phyloP scores from a whole-genome alignment of 164 flowering plant species.

The Santalum album region DNA sequence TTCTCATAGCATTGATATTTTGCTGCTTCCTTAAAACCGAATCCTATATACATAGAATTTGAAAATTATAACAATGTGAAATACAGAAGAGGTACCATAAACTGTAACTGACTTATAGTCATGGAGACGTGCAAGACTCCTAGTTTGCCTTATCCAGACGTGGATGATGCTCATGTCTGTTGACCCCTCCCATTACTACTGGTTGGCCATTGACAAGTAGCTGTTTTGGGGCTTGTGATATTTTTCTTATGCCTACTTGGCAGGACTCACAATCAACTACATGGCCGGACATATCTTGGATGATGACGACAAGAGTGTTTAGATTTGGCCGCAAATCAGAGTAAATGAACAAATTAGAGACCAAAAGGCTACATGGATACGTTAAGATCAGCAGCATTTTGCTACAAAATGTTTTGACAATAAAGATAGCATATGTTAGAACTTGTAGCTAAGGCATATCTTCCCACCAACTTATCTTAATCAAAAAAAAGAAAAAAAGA shows the following conservation, averaged over 20 bases:
- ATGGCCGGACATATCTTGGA: slow-evolving; percentile 71
- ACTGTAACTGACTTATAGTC: slow-evolving; percentile 14
- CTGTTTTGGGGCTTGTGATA: slow-evolving; percentile 79
- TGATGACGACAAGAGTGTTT: slow-evolving; percentile 68
- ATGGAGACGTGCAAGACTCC: slow-evolving; percentile 94
- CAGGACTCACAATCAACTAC: slow-evolving; percentile 90
- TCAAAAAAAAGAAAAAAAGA: too few relatives aligned
- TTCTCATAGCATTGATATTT: slow-evolving; percentile 94
- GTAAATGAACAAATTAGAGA: slow-evolving; percentile 1
- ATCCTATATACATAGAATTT: slow-evolving; percentile 46
- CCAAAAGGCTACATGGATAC: neutral
- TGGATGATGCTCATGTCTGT: slow-evolving; percentile 98
- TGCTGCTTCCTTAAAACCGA: slow-evolving; percentile 86
- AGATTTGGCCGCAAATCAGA: slow-evolving; percentile 65
- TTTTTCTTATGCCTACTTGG: slow-evolving; percentile 74
- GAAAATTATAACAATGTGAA: neutral
- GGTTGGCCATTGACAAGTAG: slow-evolving; percentile 85
- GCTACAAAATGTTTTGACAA: too few relatives aligned
- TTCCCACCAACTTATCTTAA: too few relatives aligned
- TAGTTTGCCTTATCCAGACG: slow-evolving; percentile 85
- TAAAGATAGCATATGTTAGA: too few relatives aligned
- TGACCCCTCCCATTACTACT: slow-evolving; percentile 79
- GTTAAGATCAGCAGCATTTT: too few relatives aligned
- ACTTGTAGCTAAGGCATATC: too few relatives aligned
- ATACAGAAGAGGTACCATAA: neutral